Percentiles rank a stretch among this genome's conserved stretches.
Conservation (phyloP, 768 basidiomycete genomes). For the Agrocybe chaxingu region DNA sequence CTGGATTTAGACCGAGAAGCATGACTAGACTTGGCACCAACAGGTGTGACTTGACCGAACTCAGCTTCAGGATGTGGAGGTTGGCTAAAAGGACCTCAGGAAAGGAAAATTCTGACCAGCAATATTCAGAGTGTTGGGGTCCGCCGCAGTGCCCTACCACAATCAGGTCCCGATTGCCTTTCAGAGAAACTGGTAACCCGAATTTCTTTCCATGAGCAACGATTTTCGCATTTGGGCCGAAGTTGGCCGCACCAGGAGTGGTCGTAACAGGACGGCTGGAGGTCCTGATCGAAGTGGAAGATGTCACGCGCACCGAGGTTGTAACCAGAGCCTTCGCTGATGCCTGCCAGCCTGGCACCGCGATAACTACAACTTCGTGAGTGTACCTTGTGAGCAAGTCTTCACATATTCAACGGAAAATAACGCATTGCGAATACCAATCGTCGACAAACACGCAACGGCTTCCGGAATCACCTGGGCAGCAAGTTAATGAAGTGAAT, state of each 20-base stretch:
- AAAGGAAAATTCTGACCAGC: constrained; percentile 17
- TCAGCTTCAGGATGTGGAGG: constrained; percentile 30
- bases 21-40: constrained; percentile 4
- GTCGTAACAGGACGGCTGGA: too few species aligned
- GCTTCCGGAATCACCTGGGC: constrained; percentile 23
- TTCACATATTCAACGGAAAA: not conserved
- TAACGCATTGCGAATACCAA: constrained; percentile 28
- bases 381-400: not conserved
- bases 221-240: constrained; percentile 26
- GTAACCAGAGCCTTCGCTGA: constrained; percentile 5
- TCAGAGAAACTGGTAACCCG: constrained; percentile 16
- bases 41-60: constrained; percentile 40
- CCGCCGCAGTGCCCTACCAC: constrained; percentile 21
- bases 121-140: constrained; percentile 26
- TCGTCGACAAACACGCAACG: constrained; percentile 25
- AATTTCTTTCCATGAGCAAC: constrained; percentile 30
- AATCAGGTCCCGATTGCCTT: not conserved
- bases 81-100: constrained; percentile 20
- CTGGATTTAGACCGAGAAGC: not conserved
- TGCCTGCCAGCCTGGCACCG: constrained; percentile 8
- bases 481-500: not conserved
- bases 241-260: constrained; percentile 5
- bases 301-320: constrained; percentile 1
- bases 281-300: too few species aligned
- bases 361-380: not conserved